phyloP scores from a whole-genome alignment of 805 yeast genomes.

The Ogataea dorogensis region DNA sequence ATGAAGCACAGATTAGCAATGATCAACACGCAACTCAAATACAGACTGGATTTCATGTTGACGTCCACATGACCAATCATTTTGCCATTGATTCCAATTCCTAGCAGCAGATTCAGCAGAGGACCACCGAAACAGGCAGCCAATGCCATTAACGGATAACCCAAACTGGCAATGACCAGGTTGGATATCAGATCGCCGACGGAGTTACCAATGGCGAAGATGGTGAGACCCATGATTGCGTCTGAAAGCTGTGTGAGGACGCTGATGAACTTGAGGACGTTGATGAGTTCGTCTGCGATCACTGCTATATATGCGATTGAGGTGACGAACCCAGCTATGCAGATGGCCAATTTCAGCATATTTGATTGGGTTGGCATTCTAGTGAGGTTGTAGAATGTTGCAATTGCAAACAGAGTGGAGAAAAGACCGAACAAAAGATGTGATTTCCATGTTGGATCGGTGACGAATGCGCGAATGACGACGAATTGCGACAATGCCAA shows the following conservation, averaged over 20 bases:
- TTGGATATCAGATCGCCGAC: conserved; percentile 87
- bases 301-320: conserved; percentile 68
- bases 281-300: conserved; percentile 70
- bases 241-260: conserved; percentile 62
- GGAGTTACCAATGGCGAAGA: conserved; percentile 91
- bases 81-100: conserved; percentile 76
- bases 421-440: conserved; percentile 11
- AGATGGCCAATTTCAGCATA: conserved; percentile 24
- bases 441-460: conserved; percentile 14
- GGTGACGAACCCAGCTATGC: conserved; percentile 61
- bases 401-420: conserved; percentile 2
- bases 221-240: conserved; percentile 79
- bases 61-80: conserved; percentile 36
- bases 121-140: conserved; percentile 97
- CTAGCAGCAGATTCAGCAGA: conserved; percentile 68
- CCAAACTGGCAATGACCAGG: conserved; percentile 73
- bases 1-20: conserved; percentile 39
- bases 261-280: conserved; percentile 59
- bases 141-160: conserved; percentile 86
- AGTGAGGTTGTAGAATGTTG: conserved; percentile 22
- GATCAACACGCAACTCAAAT: conserved; percentile 43
- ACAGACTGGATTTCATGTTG: conserved; percentile 37
- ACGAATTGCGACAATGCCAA: conserved; percentile 23
- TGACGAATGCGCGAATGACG: conserved; percentile 23
- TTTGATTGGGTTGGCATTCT: conserved; percentile 21